These are phyloP conservation scores for Bromus sterilis DNA, from an alignment of 176 grass and related monocot genomes.

Conservation along the genomic window DNA sequence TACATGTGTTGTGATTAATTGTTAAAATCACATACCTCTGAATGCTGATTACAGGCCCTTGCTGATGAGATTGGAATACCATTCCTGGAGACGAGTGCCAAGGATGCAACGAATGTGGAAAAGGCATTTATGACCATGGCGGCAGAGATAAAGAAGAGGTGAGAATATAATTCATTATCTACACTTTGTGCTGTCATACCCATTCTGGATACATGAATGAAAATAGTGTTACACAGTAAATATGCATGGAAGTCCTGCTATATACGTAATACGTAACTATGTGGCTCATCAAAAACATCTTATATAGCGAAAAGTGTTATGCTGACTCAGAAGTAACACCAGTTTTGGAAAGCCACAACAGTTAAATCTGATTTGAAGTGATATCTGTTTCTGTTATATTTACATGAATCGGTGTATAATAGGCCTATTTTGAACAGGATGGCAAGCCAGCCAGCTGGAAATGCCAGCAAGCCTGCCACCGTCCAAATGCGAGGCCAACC, in stretches of 20 bases:
- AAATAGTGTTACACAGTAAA: not conserved
- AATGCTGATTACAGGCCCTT: conserved; percentile 27
- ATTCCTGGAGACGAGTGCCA: conserved; percentile 72
- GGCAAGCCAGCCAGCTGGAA: conserved; percentile 54
- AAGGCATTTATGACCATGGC: conserved; percentile 76
- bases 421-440: conserved; percentile 36
- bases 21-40: not conserved
- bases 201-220: not conserved
- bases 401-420: not conserved
- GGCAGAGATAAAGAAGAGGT: conserved; percentile 62
- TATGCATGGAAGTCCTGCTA: not conserved
- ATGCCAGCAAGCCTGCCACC: conserved; percentile 42
- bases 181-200: not conserved
- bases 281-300: too few species aligned
- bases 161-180: not conserved
- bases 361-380: not conserved
- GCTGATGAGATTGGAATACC: conserved; percentile 73
- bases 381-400: not conserved
- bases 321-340: not conserved
- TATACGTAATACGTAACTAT: not conserved
- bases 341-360: not conserved
- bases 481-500: conserved; percentile 54
- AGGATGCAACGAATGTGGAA: conserved; percentile 74
- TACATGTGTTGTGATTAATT: not conserved
- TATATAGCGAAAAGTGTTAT: not conserved